Percentiles rank a stretch among this genome's conserved stretches.
These are phyloP conservation scores for Aspergillus ochraceus DNA, from an alignment of 2,329 filamentous ascomycete genomes.

Conservation along the genomic window DNA sequence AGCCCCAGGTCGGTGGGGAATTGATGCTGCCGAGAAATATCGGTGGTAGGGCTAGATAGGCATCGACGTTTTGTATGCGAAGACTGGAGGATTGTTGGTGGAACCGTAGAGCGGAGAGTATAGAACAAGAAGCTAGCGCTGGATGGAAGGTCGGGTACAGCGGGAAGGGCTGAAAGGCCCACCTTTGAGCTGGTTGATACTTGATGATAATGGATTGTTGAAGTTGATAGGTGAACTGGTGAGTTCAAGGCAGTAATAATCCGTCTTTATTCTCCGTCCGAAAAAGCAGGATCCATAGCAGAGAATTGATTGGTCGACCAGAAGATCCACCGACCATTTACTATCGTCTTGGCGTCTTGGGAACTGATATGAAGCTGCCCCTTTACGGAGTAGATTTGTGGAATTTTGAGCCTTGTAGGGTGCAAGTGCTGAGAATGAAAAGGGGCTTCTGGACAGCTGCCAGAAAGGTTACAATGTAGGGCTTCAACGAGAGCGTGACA, in stretches of 20 bases:
- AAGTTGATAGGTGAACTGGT: background rate
- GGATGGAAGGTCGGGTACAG: too few relatives aligned
- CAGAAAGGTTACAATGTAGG: too few relatives aligned
- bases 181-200: too few relatives aligned
- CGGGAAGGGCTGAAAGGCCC: too few relatives aligned
- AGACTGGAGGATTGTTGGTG: background rate
- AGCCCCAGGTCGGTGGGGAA: too few relatives aligned
- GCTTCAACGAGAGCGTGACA: background rate
- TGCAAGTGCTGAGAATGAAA: background rate
- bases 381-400: background rate
- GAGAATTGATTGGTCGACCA: background rate
- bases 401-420: too few relatives aligned
- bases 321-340: background rate
- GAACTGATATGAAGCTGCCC: background rate
- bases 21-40: background rate
- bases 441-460: too few relatives aligned
- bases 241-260: too few relatives aligned
- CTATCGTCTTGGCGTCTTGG: background rate
- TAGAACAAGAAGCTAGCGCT: too few relatives aligned
- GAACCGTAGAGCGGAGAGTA: too few relatives aligned
- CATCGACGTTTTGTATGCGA: background rate
- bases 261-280: background rate
- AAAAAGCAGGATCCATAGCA: too few relatives aligned
- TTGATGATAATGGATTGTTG: background rate
- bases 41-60: background rate